Conservation (phyloP, 768 basidiomycete species). For the Mrakia gelida region DNA sequence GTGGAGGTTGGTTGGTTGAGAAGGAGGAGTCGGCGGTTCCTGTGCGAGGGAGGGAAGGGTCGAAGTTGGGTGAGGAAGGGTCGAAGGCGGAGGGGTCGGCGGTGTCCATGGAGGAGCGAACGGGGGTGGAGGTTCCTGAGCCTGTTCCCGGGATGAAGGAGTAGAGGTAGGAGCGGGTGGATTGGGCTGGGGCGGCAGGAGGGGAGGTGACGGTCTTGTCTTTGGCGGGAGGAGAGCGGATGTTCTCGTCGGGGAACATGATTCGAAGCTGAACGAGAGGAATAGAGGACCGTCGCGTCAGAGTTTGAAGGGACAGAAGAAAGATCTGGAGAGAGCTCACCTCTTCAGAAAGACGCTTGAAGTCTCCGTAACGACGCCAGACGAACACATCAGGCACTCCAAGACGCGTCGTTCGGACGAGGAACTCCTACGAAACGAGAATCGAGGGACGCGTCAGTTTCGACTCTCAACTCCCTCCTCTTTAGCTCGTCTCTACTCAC, state of each 20-base stretch:
- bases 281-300: too few relatives aligned
- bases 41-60: slow-evolving; percentile 22
- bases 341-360: slow-evolving; percentile 79
- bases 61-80: background rate
- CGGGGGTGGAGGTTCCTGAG: slow-evolving; percentile 16
- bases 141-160: slow-evolving; percentile 24
- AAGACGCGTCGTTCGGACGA: slow-evolving; percentile 77
- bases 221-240: slow-evolving; percentile 80
- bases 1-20: background rate
- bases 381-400: slow-evolving; percentile 75
- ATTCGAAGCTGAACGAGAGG: slow-evolving; percentile 6
- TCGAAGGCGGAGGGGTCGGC: background rate
- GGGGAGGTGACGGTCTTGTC: slow-evolving; percentile 57
- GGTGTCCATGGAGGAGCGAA: background rate
- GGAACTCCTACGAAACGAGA: slow-evolving; percentile 67
- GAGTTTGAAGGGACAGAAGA: background rate
- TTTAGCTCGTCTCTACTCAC: slow-evolving; percentile 48
- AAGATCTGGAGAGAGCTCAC: slow-evolving; percentile 49
- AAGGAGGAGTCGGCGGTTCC: slow-evolving; percentile 29
- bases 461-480: background rate
- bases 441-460: slow-evolving; percentile 21
- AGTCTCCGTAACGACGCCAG: slow-evolving; percentile 90
- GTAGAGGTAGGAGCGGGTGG: slow-evolving; percentile 32
- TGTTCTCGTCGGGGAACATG: slow-evolving; percentile 64
- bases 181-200: slow-evolving; percentile 7